Base-by-base conservation (phyloP, 306 rosid genomes). In the Casuarina cunninghamiana region DNA sequence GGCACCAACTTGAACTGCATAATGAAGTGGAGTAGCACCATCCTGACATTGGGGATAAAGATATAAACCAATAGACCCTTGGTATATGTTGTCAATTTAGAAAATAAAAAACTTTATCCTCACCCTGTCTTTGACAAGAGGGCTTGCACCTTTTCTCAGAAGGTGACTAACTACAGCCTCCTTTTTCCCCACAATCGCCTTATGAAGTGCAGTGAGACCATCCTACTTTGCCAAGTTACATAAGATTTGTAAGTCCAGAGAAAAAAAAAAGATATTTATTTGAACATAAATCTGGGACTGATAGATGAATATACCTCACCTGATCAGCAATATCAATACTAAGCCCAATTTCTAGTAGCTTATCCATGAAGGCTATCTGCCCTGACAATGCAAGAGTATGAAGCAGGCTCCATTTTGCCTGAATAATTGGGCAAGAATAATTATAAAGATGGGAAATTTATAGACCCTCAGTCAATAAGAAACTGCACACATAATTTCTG, bases 11-110 rank as follows among this genome's bases (percentile, higher is more conserved):
- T 95, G 93, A 82, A 88, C 93, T 72, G 98, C 98, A 78, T 89
- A 92, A 87, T 95, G 98, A 79, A 95, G 98, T 55, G 96, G 91
- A 63, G 98, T 87, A 79, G 98, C 97, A 63, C 97, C 98, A 87
- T 92, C 94, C 98, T 95, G 80, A 82, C 72, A 84, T 0, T 53
- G 73, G 46, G 32, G 38, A 79, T 41, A 82, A 74, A 70, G 38
- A 69, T 38, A 82, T 45, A 78, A 75, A 77, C 77, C 11, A 4
- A 80, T n/a, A 10, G 39, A 63, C 67, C 75, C 60, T 21, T 49
- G 37, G 75, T 73, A 61, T 44, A 62, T 75, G 70, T 74, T 66
- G 46, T 66, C 8, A 55, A 54, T 45, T 65, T 2, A 21, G 37
- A 67, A 65, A n/a, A 65, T 39, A 0, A 21, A n/a, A 72, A 80